These are phyloP conservation scores for Kwoniella newhampshirensis DNA, from an alignment of 768 basidiomycete genomes.

Conservation along the genomic window DNA sequence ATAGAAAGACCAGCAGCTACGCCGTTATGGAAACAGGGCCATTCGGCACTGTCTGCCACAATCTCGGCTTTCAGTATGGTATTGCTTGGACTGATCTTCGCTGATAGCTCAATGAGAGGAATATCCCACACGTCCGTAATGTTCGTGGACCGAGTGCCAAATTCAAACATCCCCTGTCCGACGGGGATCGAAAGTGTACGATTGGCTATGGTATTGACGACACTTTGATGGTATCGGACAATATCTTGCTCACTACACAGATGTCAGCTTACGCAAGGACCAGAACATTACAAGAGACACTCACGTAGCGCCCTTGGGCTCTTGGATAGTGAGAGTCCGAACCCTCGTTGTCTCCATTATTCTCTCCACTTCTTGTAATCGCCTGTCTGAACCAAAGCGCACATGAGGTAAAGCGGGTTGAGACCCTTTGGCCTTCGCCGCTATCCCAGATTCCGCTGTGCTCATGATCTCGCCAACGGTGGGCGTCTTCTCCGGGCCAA, in stretches of 20 bases:
- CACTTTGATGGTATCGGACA: conserved; percentile 76
- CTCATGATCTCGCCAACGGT: conserved; percentile 25
- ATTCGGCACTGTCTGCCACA: conserved; percentile 67
- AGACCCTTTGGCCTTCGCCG: neutral
- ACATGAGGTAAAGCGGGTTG: conserved; percentile 64
- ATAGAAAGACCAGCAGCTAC: conserved; percentile 88
- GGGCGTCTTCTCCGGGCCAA: conserved; percentile 10
- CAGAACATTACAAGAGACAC: conserved; percentile 33
- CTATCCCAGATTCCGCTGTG: conserved; percentile 57
- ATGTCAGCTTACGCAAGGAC: neutral
- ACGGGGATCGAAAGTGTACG: conserved; percentile 86
- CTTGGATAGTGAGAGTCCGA: conserved; percentile 64
- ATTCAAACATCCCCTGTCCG: conserved; percentile 89
- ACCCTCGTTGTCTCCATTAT: conserved; percentile 80
- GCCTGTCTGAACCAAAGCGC: conserved; percentile 83
- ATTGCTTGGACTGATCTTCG: conserved; percentile 50
- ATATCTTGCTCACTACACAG: conserved; percentile 76
- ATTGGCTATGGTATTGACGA: conserved; percentile 76
- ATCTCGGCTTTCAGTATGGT: conserved; percentile 62
- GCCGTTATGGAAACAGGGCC: conserved; percentile 99
- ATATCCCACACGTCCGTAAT: conserved; percentile 55
- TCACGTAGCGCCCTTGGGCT: conserved; percentile 70
- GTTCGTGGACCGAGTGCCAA: conserved; percentile 72
- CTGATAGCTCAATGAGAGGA: conserved; percentile 51
- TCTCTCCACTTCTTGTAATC: conserved; percentile 85